Conservation (phyloP, 2,329 filamentous ascomycete species). For the Nothophaeocryptopus gaeumannii region DNA sequence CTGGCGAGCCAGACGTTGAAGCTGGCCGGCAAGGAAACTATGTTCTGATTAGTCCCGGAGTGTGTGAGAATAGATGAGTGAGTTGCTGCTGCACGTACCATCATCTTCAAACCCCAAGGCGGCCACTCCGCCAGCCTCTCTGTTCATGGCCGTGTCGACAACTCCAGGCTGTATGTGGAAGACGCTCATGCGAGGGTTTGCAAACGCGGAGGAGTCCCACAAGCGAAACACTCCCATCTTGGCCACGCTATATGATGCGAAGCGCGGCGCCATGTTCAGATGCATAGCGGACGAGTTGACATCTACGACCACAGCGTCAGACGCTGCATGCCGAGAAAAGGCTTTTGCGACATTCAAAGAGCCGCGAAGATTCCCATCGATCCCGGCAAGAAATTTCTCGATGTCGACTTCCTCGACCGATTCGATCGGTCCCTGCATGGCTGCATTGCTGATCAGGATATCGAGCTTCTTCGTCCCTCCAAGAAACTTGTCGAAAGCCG, state of each 20-base stretch:
- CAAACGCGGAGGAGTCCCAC: slow-evolving; percentile 37
- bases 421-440: slow-evolving; percentile 31
- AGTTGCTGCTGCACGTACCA: not conserved
- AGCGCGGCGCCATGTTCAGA: slow-evolving; percentile 18
- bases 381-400: slow-evolving; percentile 33
- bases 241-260: slow-evolving; percentile 33
- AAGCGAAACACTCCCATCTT: slow-evolving; percentile 40
- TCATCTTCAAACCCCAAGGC: slow-evolving; percentile 10
- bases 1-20: slow-evolving; percentile 37
- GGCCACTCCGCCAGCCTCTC: slow-evolving; percentile 6
- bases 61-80: no score
- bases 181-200: slow-evolving; percentile 39
- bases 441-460: slow-evolving; percentile 41
- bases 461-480: slow-evolving; percentile 34
- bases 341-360: slow-evolving; percentile 34
- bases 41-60: slow-evolving; percentile 12
- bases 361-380: slow-evolving; percentile 34
- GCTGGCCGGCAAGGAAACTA: slow-evolving; percentile 29
- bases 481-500: slow-evolving; percentile 34
- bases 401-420: slow-evolving; percentile 32
- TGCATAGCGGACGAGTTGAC: slow-evolving; percentile 13
- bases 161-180: slow-evolving; percentile 44
- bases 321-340: slow-evolving; percentile 8
- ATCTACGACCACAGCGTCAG: slow-evolving; percentile 24
- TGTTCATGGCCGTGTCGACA: slow-evolving; percentile 40